Conservation (phyloP, 768 basidiomycete species). For the Omphalotus guepiniiformis region DNA sequence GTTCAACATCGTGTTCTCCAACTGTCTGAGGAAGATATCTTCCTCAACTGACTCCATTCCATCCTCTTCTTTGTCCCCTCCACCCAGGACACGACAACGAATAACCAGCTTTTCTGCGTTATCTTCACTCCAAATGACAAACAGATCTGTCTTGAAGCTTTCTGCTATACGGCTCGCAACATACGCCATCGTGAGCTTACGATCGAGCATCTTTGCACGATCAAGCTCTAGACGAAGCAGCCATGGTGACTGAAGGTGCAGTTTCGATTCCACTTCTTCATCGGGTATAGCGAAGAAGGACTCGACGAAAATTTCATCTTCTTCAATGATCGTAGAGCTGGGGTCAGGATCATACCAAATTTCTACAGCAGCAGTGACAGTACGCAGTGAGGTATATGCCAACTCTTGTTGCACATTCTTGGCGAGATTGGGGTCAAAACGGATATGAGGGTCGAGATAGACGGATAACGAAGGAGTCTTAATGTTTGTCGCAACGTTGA, state of each 20-base stretch:
- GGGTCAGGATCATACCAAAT: conserved; percentile 98
- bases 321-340: conserved; percentile 89
- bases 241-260: conserved; percentile 95
- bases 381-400: conserved; percentile 89
- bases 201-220: conserved; percentile 96
- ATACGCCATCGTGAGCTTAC: conserved; percentile 91
- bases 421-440: conserved; percentile 56
- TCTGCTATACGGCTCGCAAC: conserved; percentile 92
- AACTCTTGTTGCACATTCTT: conserved; percentile 92
- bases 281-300: conserved; percentile 99
- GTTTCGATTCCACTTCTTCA: conserved; percentile 87
- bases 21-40: conserved; percentile 92
- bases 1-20: conserved; percentile 96
- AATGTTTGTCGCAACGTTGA: conserved; percentile 98
- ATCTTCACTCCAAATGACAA: conserved; percentile 99
- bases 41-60: conserved; percentile 75
- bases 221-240: conserved; percentile 94
- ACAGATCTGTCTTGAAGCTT: conserved; percentile 92
- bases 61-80: conserved; percentile 83
- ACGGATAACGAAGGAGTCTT: conserved; percentile 97
- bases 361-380: conserved; percentile 92
- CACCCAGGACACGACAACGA: conserved; percentile 89
- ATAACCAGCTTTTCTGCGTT: conserved; percentile 97
- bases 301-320: conserved; percentile 93
- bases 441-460: conserved; percentile 73